Evolutionary conservation across 306 rosid species (phyloP).

Genomic region (Vicia villosa): DNA sequence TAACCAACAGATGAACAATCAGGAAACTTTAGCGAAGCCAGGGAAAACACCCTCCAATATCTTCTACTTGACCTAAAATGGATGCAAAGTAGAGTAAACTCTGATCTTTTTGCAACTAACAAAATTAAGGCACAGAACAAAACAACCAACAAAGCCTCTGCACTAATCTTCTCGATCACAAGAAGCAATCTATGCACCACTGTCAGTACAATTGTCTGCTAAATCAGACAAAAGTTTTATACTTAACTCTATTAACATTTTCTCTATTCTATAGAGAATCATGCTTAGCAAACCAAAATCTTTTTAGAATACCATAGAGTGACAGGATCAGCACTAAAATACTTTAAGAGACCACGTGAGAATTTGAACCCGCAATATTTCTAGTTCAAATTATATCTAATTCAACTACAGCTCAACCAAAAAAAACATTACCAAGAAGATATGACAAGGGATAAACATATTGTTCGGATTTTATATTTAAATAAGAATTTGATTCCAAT

Average conservation of each 20-base stretch:
- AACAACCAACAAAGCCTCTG: conserved; percentile 11
- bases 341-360: background rate
- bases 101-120: background rate
- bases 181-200: background rate
- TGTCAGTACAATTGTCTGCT: background rate
- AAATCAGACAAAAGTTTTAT: background rate
- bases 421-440: background rate
- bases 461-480: background rate
- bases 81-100: conserved; percentile 17
- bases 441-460: background rate
- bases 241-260: conserved; percentile 1
- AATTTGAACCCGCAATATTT: background rate
- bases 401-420: background rate
- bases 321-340: background rate
- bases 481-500: background rate
- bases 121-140: conserved; percentile 30
- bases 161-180: conserved; percentile 16
- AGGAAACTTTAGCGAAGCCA: conserved; percentile 13
- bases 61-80: conserved; percentile 17
- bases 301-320: background rate
- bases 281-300: conserved; percentile 4
- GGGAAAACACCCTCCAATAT: background rate
- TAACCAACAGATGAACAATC: conserved; percentile 25
- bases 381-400: background rate
- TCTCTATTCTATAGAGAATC: conserved; percentile 2